Conservation (phyloP, 2,329 filamentous ascomycete genomes). For the Tricladium varicosporioides region DNA sequence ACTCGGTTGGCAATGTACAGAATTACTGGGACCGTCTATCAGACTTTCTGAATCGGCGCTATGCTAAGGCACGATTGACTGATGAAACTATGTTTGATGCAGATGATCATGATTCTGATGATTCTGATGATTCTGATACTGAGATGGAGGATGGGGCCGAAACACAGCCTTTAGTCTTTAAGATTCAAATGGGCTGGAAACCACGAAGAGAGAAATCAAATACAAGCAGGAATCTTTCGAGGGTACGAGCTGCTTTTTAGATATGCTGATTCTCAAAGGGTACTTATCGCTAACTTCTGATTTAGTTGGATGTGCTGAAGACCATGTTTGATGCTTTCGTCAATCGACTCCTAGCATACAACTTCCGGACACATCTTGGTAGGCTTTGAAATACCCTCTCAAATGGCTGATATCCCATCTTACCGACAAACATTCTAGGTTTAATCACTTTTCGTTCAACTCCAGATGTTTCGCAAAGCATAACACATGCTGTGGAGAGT, state of each 20-base stretch:
- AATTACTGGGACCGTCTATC: conserved; percentile 6
- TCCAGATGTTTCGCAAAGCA: background rate
- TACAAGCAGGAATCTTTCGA: conserved; percentile 4
- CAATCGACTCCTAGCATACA: conserved; percentile 10
- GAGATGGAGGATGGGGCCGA: background rate
- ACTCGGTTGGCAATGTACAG: background rate
- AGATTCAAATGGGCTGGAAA: conserved; percentile 1
- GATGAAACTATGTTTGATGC: conserved; percentile 2
- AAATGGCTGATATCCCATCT: background rate
- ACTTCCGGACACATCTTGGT: conserved; percentile 6
- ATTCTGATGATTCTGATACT: background rate
- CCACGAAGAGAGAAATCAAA: background rate
- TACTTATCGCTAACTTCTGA: background rate
- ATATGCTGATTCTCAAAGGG: background rate
- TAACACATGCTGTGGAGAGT: conserved; percentile 7
- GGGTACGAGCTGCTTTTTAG: background rate
- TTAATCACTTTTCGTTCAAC: conserved; percentile 11
- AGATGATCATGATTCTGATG: conserved; percentile 1
- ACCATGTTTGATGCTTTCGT: conserved; percentile 13
- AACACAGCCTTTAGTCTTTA: conserved; percentile 4
- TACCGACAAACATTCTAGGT: background rate
- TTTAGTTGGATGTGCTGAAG: conserved; percentile 12
- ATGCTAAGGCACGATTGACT: conserved; percentile 4
- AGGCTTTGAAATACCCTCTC: background rate
- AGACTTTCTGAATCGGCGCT: background rate